Base-by-base conservation (phyloP, 169 alveolate genomes). In the Cryptosporidium tyzzeri region DNA sequence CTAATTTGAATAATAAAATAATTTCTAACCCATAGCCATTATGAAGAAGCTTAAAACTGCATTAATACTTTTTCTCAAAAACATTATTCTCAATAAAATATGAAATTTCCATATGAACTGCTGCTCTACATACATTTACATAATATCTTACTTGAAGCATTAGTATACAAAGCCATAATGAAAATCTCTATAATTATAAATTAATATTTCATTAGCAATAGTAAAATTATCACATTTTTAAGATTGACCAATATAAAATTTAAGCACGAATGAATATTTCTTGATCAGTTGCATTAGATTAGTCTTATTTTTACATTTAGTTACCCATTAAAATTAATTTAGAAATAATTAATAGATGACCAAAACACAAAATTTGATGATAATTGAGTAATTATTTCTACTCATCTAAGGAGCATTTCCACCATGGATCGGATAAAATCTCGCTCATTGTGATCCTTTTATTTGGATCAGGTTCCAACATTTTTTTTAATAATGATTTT, bases 361-460 rank as follows among this genome's bases (percentile, higher is more conserved):
- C 69, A 59, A 9, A 41, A 41, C 31, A 21, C 69, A 12, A 12
- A 14, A 59, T 9, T 59, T 59, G 31, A 59, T 0, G 12, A 26
- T 59, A 23, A 3, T 23, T n/a, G 3, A 41, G 48, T 41, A 0
- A 37, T 31, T n/a, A 23, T 59, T 59, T 26, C 31, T 48, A 48
- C 7, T 12, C n/a, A 5, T 74, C 73, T 6, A 61, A 23, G 33
- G 51, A 4, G 21, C 67, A 62, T 29, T 21, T 31, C 89, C 89
- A 80, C 89, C 89, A 80, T 41, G 89, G 89, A 39, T 80, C 89
- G 10, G 39, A 37, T n/a, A 80, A 31, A 18, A 80, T 55, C 41
- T 80, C 89, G 39, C 26, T 80, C 62, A 80, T 23, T 21, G 89
- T 80, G n/a, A 80, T 80, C 12, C 89, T 59, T 80, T 80, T 80